Evolutionary conservation across 1,284 basidiomycete species (phyloP).

Genomic region (Veloporphyrellus conicus): DNA sequence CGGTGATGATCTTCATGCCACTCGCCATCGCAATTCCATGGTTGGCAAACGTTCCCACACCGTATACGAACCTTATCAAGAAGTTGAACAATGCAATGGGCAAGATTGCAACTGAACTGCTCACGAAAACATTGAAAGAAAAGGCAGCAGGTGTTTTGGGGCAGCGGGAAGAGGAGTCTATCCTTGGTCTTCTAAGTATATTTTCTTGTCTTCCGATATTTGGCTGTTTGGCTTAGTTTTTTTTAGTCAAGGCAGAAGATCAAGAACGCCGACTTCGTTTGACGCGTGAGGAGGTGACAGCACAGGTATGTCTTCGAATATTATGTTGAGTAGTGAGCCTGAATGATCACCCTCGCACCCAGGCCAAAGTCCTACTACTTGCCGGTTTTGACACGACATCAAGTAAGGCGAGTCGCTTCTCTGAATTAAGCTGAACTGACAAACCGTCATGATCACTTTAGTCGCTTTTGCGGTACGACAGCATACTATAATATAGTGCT

Average conservation of each 20-base stretch:
- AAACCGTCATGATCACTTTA: neutral
- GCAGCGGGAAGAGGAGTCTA: constrained; percentile 42
- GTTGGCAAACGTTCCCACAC: constrained; percentile 43
- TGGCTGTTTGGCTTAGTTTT: neutral
- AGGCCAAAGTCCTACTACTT: constrained; percentile 29
- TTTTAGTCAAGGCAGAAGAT: constrained; percentile 19
- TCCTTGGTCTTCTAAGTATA: constrained; percentile 37
- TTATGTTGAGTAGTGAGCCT: neutral
- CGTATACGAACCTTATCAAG: constrained; percentile 33
- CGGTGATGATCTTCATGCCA: constrained; percentile 37
- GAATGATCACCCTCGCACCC: neutral
- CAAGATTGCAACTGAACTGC: constrained; percentile 45
- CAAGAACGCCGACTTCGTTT: constrained; percentile 7
- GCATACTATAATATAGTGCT: neutral
- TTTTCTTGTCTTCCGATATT: neutral
- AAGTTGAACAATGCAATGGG: constrained; percentile 41
- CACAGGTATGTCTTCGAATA: constrained; percentile 13
- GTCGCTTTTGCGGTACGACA: constrained; percentile 23
- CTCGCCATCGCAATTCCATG: constrained; percentile 43
- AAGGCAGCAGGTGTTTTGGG: constrained; percentile 32
- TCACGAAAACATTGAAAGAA: constrained; percentile 42
- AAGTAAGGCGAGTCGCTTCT: constrained; percentile 12
- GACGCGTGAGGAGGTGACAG: constrained; percentile 22
- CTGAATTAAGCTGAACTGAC: neutral
- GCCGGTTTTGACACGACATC: constrained; percentile 33